These are phyloP conservation scores for Hyphopichia fennica DNA, from an alignment of 1,139 yeast genomes.

Conservation along the genomic window DNA sequence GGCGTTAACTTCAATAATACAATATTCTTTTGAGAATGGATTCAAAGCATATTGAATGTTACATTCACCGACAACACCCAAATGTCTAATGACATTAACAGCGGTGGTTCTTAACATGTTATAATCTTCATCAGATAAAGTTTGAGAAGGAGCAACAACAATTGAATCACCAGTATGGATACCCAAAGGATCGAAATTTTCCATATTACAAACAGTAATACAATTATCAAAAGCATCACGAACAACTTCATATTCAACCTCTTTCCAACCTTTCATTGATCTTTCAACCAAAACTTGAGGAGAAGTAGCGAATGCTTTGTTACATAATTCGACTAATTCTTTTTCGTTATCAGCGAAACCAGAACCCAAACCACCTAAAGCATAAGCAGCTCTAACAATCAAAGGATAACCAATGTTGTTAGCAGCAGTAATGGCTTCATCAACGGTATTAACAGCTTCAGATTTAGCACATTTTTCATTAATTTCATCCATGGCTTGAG, in stretches of 20 bases:
- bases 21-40: slow-evolving; percentile 91
- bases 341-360: slow-evolving; percentile 87
- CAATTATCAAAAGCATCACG: slow-evolving; percentile 96
- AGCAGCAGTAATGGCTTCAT: slow-evolving; percentile 90
- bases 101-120: slow-evolving; percentile 98
- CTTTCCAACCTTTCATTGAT: slow-evolving; percentile 98
- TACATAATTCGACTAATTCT: slow-evolving; percentile 82
- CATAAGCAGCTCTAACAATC: slow-evolving; percentile 96
- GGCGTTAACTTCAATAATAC: slow-evolving; percentile 97
- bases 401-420: slow-evolving; percentile 88
- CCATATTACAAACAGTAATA: slow-evolving; percentile 99
- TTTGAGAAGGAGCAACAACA: slow-evolving; percentile 98
- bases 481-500: slow-evolving; percentile 91
- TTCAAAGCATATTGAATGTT: slow-evolving; percentile 96
- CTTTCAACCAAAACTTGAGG: slow-evolving; percentile 97
- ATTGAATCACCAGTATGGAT: slow-evolving; percentile 99
- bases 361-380: slow-evolving; percentile 97
- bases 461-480: slow-evolving; percentile 95
- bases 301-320: slow-evolving; percentile 84
- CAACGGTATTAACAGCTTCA: slow-evolving; percentile 89
- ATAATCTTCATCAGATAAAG: slow-evolving; percentile 93
- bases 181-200: slow-evolving; percentile 97
- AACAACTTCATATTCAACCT: slow-evolving; percentile 97
- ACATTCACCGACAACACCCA: slow-evolving; percentile 99
- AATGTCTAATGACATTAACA: slow-evolving; percentile 92